Evolutionary conservation across 2,329 filamentous ascomycete genomes (phyloP), one percentile per base, ranked within the genome.

Genomic region (Ophiocordyceps robertsii): DNA sequence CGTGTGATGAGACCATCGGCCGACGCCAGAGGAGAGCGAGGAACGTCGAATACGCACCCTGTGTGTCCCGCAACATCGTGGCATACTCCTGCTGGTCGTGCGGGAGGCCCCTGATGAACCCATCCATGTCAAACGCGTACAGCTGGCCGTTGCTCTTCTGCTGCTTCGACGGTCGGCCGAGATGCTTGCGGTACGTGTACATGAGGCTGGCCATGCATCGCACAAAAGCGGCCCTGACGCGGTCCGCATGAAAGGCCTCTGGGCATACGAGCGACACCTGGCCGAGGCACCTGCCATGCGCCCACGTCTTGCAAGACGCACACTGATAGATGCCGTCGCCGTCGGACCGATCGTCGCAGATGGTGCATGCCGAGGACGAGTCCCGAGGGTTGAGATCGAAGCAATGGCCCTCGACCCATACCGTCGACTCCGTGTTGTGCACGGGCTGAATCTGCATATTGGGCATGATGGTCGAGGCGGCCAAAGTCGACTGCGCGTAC

Each of bases 351-450:
- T 90, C 85, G 38, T 88, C 82, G 55, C 85, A 92, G 39, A 90
- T 72, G 1, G 77, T 77, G 58, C 85, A 92, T 6, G 69, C 67
- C 0, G 75, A 75, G 33, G 69, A 68, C 13, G 65, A 64, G 51
- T 89, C 83, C 14, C 70, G 65, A 1, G 67, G 55, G 42, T 70
- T 68, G 69, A 77, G 83, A 46, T 80, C 74, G 63, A 92, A 75
- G 60, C 83, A 89, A 63, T 92, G 85, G 0, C 85, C 85, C 59
- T 92, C 85, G 1, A 87, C 82, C 85, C 85, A 92, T 39, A 86
- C 78, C 0, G 75, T 85, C 1, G 79, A 85, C 39, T 88, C 82
- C 0, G 84, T 87, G 54, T 90, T 86, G 38, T 70, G 70, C 8
- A 90, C 84, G 1, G 82, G 82, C 54, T 89, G 84, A 47, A 88